Evolutionary conservation across 352 stramenopile genomes (phyloP).

Genomic region (Aphanomyces invadans): DNA sequence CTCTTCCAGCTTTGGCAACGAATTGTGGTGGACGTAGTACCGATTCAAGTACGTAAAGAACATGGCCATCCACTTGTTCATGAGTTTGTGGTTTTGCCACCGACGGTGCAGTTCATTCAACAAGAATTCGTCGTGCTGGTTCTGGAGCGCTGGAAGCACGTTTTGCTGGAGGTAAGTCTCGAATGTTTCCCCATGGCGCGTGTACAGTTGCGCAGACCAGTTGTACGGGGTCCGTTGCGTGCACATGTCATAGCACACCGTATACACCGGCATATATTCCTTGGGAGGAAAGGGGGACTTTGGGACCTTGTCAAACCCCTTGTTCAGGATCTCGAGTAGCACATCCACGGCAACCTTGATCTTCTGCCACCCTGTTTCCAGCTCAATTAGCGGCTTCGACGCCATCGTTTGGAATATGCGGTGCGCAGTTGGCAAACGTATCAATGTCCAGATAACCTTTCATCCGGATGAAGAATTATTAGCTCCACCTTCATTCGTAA

Average conservation of each 20-base stretch:
- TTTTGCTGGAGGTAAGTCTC: slow-evolving; percentile 85
- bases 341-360: slow-evolving; percentile 86
- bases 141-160: slow-evolving; percentile 80
- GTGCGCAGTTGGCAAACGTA: not conserved
- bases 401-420: slow-evolving; percentile 28
- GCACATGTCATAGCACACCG: slow-evolving; percentile 99
- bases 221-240: slow-evolving; percentile 99
- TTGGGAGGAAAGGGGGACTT: slow-evolving; percentile 75
- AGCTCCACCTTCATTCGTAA: not conserved
- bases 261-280: slow-evolving; percentile 87
- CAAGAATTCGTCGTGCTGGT: slow-evolving; percentile 92
- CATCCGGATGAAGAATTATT: slow-evolving; percentile 14
- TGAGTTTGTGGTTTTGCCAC: slow-evolving; percentile 99
- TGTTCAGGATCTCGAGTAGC: slow-evolving; percentile 77
- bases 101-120: slow-evolving; percentile 94
- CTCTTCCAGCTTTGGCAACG: slow-evolving; percentile 91
- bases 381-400: slow-evolving; percentile 78
- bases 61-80: slow-evolving; percentile 99
- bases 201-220: slow-evolving; percentile 98
- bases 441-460: not conserved
- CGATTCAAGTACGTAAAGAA: slow-evolving; percentile 99
- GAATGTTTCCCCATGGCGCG: slow-evolving; percentile 90
- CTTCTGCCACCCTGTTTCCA: slow-evolving; percentile 80
- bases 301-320: slow-evolving; percentile 76
- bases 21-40: slow-evolving; percentile 97